Conservation (phyloP, 352 stramenopile species). For the Globisporangium solare region DNA sequence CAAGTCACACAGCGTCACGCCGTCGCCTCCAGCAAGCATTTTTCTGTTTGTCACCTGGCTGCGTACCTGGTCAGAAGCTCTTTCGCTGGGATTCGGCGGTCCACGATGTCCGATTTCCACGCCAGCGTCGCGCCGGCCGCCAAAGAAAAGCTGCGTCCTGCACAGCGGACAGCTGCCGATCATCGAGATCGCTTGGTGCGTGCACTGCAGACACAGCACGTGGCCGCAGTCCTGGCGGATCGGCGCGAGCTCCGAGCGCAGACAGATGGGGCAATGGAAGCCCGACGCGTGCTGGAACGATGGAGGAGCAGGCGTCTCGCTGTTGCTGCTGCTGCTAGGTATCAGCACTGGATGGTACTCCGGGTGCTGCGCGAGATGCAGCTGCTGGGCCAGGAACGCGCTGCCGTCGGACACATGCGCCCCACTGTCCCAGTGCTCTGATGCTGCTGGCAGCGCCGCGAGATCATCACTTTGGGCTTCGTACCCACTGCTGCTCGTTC, state of each 20-base stretch:
- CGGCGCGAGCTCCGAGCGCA: conserved; percentile 31
- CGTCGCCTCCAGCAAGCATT: background rate
- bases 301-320: background rate
- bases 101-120: background rate
- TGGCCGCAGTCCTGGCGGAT: conserved; percentile 50
- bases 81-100: background rate
- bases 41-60: background rate
- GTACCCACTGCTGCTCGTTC: background rate
- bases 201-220: conserved; percentile 43
- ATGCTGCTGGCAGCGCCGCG: background rate
- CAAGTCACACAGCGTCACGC: background rate
- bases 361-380: conserved; percentile 6
- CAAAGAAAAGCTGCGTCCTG: conserved; percentile 45
- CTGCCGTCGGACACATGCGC: background rate
- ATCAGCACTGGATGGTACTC: too few relatives aligned
- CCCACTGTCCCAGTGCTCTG: conserved; percentile 1
- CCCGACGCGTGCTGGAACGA: conserved; percentile 5
- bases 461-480: conserved; percentile 10
- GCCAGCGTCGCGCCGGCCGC: conserved; percentile 1
- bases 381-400: conserved; percentile 1
- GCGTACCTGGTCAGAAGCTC: background rate
- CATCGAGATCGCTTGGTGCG: conserved; percentile 38
- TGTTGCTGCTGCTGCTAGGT: conserved; percentile 27
- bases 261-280: conserved; percentile 43
- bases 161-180: conserved; percentile 41